Evolutionary conservation across 192 early-diverging fungal genomes (phyloP).

Genomic region (Backusella tarrabulga): DNA sequence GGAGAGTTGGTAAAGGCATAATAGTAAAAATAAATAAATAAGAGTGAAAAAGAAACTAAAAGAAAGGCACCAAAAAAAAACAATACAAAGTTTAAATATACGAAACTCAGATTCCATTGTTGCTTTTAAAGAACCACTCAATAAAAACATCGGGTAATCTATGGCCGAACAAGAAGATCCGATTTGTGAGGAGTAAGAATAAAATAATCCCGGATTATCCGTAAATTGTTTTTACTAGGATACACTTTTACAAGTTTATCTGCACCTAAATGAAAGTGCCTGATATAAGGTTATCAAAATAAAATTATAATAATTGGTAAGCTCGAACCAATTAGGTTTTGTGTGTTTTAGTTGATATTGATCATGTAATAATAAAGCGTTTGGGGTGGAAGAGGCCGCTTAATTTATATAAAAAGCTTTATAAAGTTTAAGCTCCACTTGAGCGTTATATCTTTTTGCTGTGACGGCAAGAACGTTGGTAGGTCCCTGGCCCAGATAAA

Average conservation of each 20-base stretch:
- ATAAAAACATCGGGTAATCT: not conserved
- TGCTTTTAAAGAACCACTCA: not conserved
- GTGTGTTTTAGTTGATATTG: not conserved
- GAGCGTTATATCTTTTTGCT: not conserved
- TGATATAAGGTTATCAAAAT: not conserved
- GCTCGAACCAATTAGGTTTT: not conserved
- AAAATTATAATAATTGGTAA: not conserved
- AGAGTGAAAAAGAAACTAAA: not conserved
- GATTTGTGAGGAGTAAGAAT: not conserved
- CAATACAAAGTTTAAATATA: not conserved
- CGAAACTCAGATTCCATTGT: not conserved
- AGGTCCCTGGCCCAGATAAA: not conserved
- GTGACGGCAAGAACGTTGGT: not conserved
- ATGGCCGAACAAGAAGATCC: not conserved
- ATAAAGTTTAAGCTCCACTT: not conserved
- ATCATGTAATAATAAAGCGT: not conserved
- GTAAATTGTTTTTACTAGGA: not conserved
- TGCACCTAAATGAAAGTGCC: not conserved
- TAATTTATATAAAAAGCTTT: not conserved
- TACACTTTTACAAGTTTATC: not conserved
- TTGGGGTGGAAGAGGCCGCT: not conserved
- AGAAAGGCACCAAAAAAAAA: not conserved
- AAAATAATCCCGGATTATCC: not conserved
- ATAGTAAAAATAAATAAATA: not conserved
- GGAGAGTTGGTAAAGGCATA: not conserved